A percentile compares a stretch with the other conserved stretches of the same genome.
phyloP scores from a whole-genome alignment of 2,329 filamentous ascomycete genomes.

The Colletotrichum viniferum region DNA sequence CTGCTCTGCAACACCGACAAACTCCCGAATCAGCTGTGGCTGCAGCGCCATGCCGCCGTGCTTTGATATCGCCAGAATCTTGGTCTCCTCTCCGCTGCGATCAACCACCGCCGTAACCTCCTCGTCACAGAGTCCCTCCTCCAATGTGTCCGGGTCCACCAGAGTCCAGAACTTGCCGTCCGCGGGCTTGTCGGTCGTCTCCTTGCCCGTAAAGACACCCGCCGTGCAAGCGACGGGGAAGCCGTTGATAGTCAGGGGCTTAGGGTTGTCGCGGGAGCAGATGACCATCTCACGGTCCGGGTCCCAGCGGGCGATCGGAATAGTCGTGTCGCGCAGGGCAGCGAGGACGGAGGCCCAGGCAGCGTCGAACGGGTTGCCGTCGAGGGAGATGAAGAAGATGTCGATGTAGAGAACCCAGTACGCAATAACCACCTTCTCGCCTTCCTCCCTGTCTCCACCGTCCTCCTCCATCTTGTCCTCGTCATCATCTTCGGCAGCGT shows the following conservation, averaged over 20 bases:
- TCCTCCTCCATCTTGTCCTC: slow-evolving; percentile 38
- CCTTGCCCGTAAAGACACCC: slow-evolving; percentile 74
- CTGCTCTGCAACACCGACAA: slow-evolving; percentile 63
- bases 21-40: slow-evolving; percentile 62
- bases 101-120: slow-evolving; percentile 84
- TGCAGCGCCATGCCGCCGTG: slow-evolving; percentile 77
- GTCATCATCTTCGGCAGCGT: slow-evolving; percentile 47
- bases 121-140: slow-evolving; percentile 86
- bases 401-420: slow-evolving; percentile 98
- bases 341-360: slow-evolving; percentile 86
- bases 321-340: slow-evolving; percentile 75
- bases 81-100: slow-evolving; percentile 52
- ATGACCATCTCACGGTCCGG: slow-evolving; percentile 78
- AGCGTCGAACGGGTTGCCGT: slow-evolving; percentile 90
- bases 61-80: slow-evolving; percentile 79
- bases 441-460: slow-evolving; percentile 29
- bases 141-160: slow-evolving; percentile 86
- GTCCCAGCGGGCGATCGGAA: slow-evolving; percentile 86
- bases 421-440: slow-evolving; percentile 64
- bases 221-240: slow-evolving; percentile 80
- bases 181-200: slow-evolving; percentile 48
- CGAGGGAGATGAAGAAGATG: slow-evolving; percentile 90
- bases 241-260: slow-evolving; percentile 62
- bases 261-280: slow-evolving; percentile 67
- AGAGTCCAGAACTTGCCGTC: slow-evolving; percentile 73